Percentiles rank a stretch among this genome's conserved stretches.
Conservation (phyloP, 495 filamentous ascomycete species). For the Aspergillus incahuasiensis region DNA sequence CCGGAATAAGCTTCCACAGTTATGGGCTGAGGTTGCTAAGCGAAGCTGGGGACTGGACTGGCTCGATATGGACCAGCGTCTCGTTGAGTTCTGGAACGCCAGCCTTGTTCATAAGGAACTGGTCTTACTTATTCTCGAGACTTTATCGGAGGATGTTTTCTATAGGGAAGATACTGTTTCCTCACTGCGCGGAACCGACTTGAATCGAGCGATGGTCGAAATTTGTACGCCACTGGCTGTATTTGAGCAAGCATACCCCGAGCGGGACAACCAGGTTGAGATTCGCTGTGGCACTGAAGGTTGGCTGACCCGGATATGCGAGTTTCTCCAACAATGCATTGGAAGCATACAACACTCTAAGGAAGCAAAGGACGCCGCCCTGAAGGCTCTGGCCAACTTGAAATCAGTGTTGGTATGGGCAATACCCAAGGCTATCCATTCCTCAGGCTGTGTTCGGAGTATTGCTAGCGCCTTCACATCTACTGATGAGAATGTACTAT, state of each 20-base stretch:
- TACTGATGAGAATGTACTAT: slow-evolving; percentile 66
- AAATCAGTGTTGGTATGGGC: slow-evolving; percentile 78
- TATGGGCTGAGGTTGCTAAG: slow-evolving; percentile 95
- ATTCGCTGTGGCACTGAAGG: slow-evolving; percentile 75
- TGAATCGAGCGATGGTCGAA: slow-evolving; percentile 86
- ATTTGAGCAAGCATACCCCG: slow-evolving; percentile 68
- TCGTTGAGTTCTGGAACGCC: slow-evolving; percentile 78
- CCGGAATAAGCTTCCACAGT: slow-evolving; percentile 88
- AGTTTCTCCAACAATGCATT: slow-evolving; percentile 69
- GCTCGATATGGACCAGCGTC: slow-evolving; percentile 85
- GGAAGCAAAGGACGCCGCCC: slow-evolving; percentile 54
- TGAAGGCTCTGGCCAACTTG: slow-evolving; percentile 71
- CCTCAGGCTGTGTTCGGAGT: slow-evolving; percentile 61
- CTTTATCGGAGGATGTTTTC: slow-evolving; percentile 92
- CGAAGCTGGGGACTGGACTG: slow-evolving; percentile 86
- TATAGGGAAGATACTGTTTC: slow-evolving; percentile 82
- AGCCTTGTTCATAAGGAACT: slow-evolving; percentile 70
- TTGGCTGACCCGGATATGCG: slow-evolving; percentile 76
- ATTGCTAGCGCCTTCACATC: slow-evolving; percentile 72
- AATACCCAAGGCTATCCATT: slow-evolving; percentile 71
- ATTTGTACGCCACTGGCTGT: slow-evolving; percentile 79
- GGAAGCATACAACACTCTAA: slow-evolving; percentile 58
- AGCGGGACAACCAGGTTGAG: slow-evolving; percentile 55
- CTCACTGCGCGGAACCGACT: slow-evolving; percentile 69
- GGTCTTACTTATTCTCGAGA: slow-evolving; percentile 80